Evolutionary conservation across 805 yeast genomes (phyloP), one percentile per base, ranked within the genome.

Genomic region (Wickerhamiella alocasiicola): DNA sequence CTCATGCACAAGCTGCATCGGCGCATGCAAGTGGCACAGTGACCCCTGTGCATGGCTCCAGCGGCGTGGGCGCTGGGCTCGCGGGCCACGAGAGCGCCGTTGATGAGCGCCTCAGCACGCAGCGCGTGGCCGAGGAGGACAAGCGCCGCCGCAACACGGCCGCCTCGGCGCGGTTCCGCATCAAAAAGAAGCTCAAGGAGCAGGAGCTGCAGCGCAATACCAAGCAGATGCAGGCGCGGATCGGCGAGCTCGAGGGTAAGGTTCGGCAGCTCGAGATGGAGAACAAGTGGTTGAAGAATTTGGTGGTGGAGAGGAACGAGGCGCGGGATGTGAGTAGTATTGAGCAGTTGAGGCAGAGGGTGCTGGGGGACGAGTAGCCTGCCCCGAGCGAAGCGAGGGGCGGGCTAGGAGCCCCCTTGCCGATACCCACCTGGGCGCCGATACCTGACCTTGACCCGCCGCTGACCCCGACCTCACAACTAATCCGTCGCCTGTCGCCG

Each of bases 211-310:
- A 87, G 61, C 67, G 76, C 44, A 74, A 70, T 44, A 70, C 87
- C 15, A 72, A 73, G 50, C 87, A 80, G 45, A 66, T 88, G 51
- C 76, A 74, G 50, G 87, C 81, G 24, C 61, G 72, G 46, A 76
- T 87, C 12, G 62, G 66, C 36, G 64, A 65, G 17, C 67, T 85
- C 46, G 94, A 85, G 58, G 68, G 72, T 54, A 76, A 76, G 55
- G 74, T 91, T 44, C 77, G 77, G 59, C 82, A 88, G 42, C 64
- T 88, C 49, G 94, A 87, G 62, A 83, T 84, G 94, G 98, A 88
- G 63, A 88, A 88, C 63, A 73, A 76, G 54, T 68, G 93, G 59
- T 68, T 88, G 51, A 74, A 82, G 62, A 81, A 80, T 55, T 65
- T 91, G 50, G 87, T 88, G 18, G 78, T 81, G 33, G 88, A 84